Evolutionary conservation across 768 basidiomycete genomes (phyloP).

Genomic region (Boletus barrowsii): DNA sequence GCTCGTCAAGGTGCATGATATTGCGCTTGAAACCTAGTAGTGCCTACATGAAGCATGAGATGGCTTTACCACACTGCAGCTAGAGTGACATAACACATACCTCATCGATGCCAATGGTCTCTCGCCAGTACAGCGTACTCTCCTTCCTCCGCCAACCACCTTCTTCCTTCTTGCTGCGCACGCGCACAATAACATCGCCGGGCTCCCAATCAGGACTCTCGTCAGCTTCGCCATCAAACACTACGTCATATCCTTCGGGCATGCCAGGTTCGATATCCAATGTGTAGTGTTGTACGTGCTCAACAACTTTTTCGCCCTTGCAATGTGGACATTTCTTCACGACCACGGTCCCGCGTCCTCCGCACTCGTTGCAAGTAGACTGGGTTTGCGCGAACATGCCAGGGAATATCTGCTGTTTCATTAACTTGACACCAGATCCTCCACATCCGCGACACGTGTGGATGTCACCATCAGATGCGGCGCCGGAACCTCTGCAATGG

Average conservation of each 20-base stretch:
- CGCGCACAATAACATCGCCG: conserved; percentile 86
- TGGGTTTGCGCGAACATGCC: conserved; percentile 94
- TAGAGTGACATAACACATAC: conserved; percentile 27
- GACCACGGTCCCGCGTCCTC: conserved; percentile 79
- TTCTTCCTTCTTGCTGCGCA: conserved; percentile 71
- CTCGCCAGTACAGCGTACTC: conserved; percentile 85
- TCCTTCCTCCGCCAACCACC: conserved; percentile 91
- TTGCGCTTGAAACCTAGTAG: conserved; percentile 95
- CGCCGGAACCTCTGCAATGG: conserved; percentile 94
- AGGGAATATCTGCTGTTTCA: conserved; percentile 91
- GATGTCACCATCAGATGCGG: conserved; percentile 84
- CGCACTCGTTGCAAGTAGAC: conserved; percentile 77
- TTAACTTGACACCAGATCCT: conserved; percentile 81
- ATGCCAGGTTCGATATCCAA: conserved; percentile 85
- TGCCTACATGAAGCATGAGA: conserved; percentile 51
- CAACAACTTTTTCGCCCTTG: conserved; percentile 73
- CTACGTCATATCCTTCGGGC: conserved; percentile 89
- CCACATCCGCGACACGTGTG: conserved; percentile 82
- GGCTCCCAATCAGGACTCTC: conserved; percentile 96
- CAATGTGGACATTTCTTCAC: conserved; percentile 80
- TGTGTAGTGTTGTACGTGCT: conserved; percentile 77
- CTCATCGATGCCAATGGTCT: conserved; percentile 90
- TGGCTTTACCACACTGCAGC: neutral
- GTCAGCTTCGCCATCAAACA: conserved; percentile 96
- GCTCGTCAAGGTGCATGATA: conserved; percentile 89